Conservation (phyloP, 805 yeast genomes). For the Suhomyces tanzawaensis region DNA sequence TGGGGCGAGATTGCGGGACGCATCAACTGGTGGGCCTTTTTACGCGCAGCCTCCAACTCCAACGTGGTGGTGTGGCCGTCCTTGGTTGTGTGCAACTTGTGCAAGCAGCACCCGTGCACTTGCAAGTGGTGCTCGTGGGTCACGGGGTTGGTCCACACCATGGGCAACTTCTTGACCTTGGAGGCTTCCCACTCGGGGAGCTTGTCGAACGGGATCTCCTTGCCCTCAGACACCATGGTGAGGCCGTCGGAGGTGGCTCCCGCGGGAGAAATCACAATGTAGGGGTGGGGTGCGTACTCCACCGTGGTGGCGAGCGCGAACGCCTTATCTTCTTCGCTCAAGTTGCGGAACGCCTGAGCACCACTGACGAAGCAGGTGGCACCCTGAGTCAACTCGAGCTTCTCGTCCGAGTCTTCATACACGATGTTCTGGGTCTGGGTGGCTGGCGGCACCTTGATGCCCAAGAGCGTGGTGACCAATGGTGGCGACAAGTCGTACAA, state of each 20-base stretch:
- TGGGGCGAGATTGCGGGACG: constrained; percentile 80
- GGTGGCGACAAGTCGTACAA: constrained; percentile 85
- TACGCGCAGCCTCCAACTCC: constrained; percentile 70
- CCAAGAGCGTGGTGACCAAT: constrained; percentile 77
- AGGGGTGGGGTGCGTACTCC: constrained; percentile 90
- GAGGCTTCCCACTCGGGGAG: constrained; percentile 82
- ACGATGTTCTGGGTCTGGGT: constrained; percentile 60
- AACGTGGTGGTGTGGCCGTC: constrained; percentile 50
- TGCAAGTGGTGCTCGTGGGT: constrained; percentile 82
- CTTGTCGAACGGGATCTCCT: constrained; percentile 62
- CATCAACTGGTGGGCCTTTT: constrained; percentile 70
- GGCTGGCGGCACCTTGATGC: constrained; percentile 74
- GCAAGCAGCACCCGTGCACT: constrained; percentile 85
- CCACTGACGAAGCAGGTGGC: constrained; percentile 90
- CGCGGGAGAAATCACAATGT: constrained; percentile 78
- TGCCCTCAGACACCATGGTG: constrained; percentile 79
- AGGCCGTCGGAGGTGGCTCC: constrained; percentile 83
- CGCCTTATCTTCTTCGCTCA: constrained; percentile 68
- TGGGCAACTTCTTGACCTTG: constrained; percentile 73
- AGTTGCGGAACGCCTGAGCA: constrained; percentile 66
- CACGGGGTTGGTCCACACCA: constrained; percentile 91
- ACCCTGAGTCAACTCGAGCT: constrained; percentile 69
- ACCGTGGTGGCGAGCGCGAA: constrained; percentile 77
- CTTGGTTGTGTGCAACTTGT: constrained; percentile 53
- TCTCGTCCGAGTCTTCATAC: constrained; percentile 58